Evolutionary conservation across 495 filamentous ascomycete species (phyloP).

Genomic region (Penicillium cosmopolitanum): DNA sequence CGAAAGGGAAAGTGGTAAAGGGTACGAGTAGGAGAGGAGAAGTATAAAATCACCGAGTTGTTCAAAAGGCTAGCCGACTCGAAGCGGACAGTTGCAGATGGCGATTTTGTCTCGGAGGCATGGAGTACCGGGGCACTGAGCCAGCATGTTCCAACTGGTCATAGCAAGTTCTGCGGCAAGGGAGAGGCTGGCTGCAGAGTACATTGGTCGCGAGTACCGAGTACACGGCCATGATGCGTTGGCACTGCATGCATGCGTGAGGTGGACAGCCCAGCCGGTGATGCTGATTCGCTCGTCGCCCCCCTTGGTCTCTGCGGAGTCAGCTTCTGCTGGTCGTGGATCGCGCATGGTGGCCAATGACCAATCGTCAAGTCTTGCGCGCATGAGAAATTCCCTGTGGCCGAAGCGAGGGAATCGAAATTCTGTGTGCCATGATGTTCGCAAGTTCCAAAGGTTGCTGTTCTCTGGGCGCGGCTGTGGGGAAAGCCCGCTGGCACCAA

Average conservation of each 20-base stretch:
- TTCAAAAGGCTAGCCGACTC: conserved; percentile 14
- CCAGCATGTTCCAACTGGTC: conserved; percentile 1
- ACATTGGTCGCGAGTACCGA: conserved; percentile 22
- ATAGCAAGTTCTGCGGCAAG: conserved; percentile 15
- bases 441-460: not conserved
- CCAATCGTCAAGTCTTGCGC: conserved; percentile 8
- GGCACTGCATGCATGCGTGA: conserved; percentile 44
- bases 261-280: conserved; percentile 24
- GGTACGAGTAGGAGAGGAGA: conserved; percentile 1
- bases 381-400: conserved; percentile 1
- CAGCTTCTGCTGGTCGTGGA: conserved; percentile 20
- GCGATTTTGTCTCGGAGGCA: conserved; percentile 22
- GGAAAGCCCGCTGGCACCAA: not conserved
- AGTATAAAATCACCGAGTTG: conserved; percentile 11
- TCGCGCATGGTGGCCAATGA: conserved; percentile 8
- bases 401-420: conserved; percentile 1
- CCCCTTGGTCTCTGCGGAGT: conserved; percentile 30
- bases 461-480: not conserved
- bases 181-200: conserved; percentile 8
- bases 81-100: conserved; percentile 29
- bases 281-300: conserved; percentile 36
- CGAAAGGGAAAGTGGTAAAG: not conserved
- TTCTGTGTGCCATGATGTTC: conserved; percentile 1
- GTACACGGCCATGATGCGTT: conserved; percentile 29
- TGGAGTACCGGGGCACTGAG: conserved; percentile 8